phyloP scores from a whole-genome alignment of 495 filamentous ascomycete genomes.

The Parmelia sp. region DNA sequence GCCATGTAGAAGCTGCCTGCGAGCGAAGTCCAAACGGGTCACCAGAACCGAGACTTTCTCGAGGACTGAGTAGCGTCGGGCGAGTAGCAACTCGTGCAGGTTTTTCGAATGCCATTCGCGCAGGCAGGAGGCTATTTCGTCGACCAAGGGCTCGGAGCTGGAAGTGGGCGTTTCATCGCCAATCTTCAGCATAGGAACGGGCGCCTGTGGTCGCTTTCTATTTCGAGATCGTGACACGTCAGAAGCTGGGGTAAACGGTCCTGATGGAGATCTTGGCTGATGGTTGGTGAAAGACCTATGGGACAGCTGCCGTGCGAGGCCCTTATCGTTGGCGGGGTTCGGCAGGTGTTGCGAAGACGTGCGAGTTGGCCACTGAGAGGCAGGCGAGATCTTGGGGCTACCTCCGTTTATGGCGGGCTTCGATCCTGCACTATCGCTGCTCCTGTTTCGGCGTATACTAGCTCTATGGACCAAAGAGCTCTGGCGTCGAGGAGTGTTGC shows the following conservation, averaged over 20 bases:
- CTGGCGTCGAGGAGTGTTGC: constrained; percentile 4
- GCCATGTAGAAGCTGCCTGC: constrained; percentile 86
- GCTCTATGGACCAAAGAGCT: constrained; percentile 16
- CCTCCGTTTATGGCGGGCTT: constrained; percentile 14
- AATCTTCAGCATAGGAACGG: constrained; percentile 94
- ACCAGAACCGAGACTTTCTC: constrained; percentile 77
- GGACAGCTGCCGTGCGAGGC: constrained; percentile 23
- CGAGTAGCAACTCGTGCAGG: constrained; percentile 85
- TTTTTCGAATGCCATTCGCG: constrained; percentile 98
- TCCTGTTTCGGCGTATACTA: constrained; percentile 14
- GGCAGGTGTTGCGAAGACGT: constrained; percentile 9
- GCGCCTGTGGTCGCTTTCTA: constrained; percentile 74
- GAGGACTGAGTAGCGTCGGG: constrained; percentile 69
- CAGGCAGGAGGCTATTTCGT: constrained; percentile 93
- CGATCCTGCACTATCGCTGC: constrained; percentile 5
- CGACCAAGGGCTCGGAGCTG: constrained; percentile 81
- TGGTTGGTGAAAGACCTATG: constrained; percentile 22
- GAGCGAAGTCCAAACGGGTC: constrained; percentile 67
- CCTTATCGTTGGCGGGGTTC: constrained; percentile 2
- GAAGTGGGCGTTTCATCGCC: constrained; percentile 93
- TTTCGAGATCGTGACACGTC: constrained; percentile 47
- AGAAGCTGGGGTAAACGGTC: constrained; percentile 19
- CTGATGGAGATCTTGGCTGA: constrained; percentile 18
- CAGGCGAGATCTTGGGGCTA: constrained; percentile 6
- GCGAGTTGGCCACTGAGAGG: constrained; percentile 7